Conservation (phyloP, 2,329 filamentous ascomycete species). For the Endocalyx cinctus region DNA sequence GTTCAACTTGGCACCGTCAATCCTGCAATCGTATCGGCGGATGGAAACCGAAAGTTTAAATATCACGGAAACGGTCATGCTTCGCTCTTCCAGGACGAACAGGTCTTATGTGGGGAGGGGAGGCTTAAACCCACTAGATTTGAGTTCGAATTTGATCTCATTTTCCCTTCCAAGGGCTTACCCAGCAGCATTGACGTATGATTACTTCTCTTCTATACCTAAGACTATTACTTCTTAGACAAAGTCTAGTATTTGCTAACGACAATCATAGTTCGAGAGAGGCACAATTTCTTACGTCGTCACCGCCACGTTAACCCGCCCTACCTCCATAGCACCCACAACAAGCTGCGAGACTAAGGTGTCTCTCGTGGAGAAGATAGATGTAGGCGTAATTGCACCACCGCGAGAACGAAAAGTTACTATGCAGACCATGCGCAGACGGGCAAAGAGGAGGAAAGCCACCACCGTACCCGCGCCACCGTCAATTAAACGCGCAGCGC, state of each 20-base stretch:
- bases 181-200: conserved; percentile 95
- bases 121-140: conserved; percentile 69
- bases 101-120: conserved; percentile 74
- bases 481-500: conserved; percentile 15
- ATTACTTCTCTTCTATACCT: conserved; percentile 10
- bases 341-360: conserved; percentile 78
- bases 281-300: conserved; percentile 90
- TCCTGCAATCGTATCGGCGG: conserved; percentile 33
- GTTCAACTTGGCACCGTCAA: conserved; percentile 43
- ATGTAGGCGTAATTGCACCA: conserved; percentile 69
- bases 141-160: conserved; percentile 72
- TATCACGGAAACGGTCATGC: conserved; percentile 75
- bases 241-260: conserved; percentile 10
- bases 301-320: conserved; percentile 82
- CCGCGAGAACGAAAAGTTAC: conserved; percentile 81
- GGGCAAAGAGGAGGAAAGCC: conserved; percentile 58
- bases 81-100: conserved; percentile 79
- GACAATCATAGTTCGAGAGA: conserved; percentile 72
- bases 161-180: conserved; percentile 63
- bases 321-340: conserved; percentile 78
- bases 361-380: conserved; percentile 74
- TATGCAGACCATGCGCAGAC: conserved; percentile 77
- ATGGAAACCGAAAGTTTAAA: conserved; percentile 37
- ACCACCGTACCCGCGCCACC: conserved; percentile 40
- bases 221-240: conserved; percentile 6